Base-by-base conservation (phyloP, 768 basidiomycete genomes). In the Auricularia sp. region DNA sequence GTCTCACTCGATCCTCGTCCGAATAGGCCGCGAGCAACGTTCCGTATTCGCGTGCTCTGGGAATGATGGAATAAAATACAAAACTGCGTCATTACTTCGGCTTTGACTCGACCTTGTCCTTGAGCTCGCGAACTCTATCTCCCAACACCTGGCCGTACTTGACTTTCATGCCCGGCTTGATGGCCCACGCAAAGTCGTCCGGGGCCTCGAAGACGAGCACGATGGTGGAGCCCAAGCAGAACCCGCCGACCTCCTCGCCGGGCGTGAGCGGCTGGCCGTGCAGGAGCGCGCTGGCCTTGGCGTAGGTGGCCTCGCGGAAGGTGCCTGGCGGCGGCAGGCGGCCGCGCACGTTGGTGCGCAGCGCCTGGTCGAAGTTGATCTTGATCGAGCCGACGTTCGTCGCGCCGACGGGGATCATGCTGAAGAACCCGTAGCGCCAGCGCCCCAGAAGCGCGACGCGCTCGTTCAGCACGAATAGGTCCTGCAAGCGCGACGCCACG, bases 191-290 rank as follows among this genome's bases (percentile, higher is more conserved):
- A 72, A 95, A 99, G 42, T 85, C 77, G 62, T 80, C 77, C 0
- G 97, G 96, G 0, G 95, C 97, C 76, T 99, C 97, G 71, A 98
- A 97, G 1, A 98, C 92, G 59, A 98, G 81, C 21, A 99, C 96
- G 70, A 98, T 91, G 4, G 96, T 98, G 75, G 90, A 93, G 3
- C 95, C 95, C 3, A 98, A 79, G 70, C 87, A 89, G 77, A 99
- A 99, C 1, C 95, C 97, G 36, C 97, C 97, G 90, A 98, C 93
- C 78, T 99, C 95, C 74, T 97, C 91, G 0, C 91, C 95, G 1
- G 90, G 81, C 0, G 78, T 79, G 56, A 98, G 80, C 1, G 96
- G 95, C 71, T 97, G 93, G 0, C 97, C 97, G 18, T 85, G 82
- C 42, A 98, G 47, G 34, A 98, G 75, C 0, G 87, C 77, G 1